A percentile compares a stretch with the other conserved stretches of the same genome.
phyloP scores from a whole-genome alignment of 2,329 filamentous ascomycete genomes.

The Raffaelea albimanens region DNA sequence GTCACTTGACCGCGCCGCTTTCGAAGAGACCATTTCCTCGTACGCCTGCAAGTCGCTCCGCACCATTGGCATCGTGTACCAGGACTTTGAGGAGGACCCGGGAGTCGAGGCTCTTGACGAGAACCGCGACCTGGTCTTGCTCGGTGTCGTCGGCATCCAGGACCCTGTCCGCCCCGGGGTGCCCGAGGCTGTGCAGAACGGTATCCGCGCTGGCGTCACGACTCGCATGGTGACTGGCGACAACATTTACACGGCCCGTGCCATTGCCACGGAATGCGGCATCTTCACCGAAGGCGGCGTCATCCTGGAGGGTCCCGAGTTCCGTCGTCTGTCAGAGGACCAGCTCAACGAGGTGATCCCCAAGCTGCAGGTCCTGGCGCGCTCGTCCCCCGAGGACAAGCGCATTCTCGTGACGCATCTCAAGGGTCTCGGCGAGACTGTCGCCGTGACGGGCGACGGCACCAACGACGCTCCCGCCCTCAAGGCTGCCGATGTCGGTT shows the following conservation, averaged over 20 bases:
- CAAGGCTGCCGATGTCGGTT: constrained; percentile 73
- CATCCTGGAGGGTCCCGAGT: constrained; percentile 70
- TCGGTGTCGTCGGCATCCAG: constrained; percentile 70
- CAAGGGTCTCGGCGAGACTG: constrained; percentile 65
- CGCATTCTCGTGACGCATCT: constrained; percentile 61
- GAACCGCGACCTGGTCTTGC: constrained; percentile 54
- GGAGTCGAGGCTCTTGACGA: constrained; percentile 56
- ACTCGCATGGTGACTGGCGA: constrained; percentile 83
- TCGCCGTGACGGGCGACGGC: constrained; percentile 75
- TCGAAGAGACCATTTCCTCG: constrained; percentile 60
- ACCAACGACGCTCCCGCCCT: constrained; percentile 77
- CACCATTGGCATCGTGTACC: constrained; percentile 76
- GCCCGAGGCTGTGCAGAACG: constrained; percentile 61
- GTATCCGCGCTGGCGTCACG: constrained; percentile 66
- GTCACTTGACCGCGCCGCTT: constrained; percentile 38
- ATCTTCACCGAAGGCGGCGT: constrained; percentile 60
- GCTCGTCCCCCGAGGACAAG: constrained; percentile 71
- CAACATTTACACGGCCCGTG: constrained; percentile 68
- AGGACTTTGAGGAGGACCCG: constrained; percentile 62
- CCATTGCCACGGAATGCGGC: constrained; percentile 70
- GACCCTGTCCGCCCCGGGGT: constrained; percentile 70
- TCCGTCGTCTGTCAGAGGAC: constrained; percentile 59
- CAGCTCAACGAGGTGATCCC: constrained; percentile 62
- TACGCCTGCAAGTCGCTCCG: constrained; percentile 75
- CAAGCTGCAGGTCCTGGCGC: constrained; percentile 59